Evolutionary conservation across 495 filamentous ascomycete genomes (phyloP), one percentile per base, ranked within the genome.

Genomic region (Annulohypoxylon stygium): DNA sequence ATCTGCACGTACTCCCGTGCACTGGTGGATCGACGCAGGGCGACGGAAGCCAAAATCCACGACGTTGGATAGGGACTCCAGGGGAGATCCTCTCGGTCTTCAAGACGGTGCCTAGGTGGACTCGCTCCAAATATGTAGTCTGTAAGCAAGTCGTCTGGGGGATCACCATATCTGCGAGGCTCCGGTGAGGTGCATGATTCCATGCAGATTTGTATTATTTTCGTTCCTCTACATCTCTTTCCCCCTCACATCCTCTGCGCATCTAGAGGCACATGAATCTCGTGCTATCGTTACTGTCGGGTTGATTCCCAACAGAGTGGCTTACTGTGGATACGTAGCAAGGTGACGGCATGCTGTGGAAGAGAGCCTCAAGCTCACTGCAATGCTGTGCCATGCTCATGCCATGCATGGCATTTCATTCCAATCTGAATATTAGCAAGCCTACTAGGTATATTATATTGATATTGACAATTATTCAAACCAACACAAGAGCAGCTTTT

Each of bases 241-340:
- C 20, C 50, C 62, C 53, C 37, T 61, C 41, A 43, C 37, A 48
- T 58, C 34, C 11, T 30, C 62, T 43, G 43, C 63, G 51, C 66
- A 58, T 58, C 53, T 16, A 63, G 58, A 54, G 25, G 66, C 67
- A 71, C 67, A 74, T 69, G 50, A 70, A 78, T 78, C 77, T 78
- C 75, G 77, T 78, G 77, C 75, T 70, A 78, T 78, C 72, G 77
- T 78, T 78, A 75, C 77, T 66, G 70, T 71, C 72, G 61, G 62
- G 68, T 74, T 61, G 74, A 75, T 69, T 71, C 65, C 73, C 73
- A 75, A 69, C 73, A 36, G 69, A 73, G 47, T 66, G 73, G 73
- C 73, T 69, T 69, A 66, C 55, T 66, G 74, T 78, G 76, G 76
- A 71, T 78, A 78, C 76, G 55, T 72, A 67, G 51, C 66, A 66